phyloP scores from a whole-genome alignment of 208 protist genomes.

The Herpetomonas samuelpessoai region DNA sequence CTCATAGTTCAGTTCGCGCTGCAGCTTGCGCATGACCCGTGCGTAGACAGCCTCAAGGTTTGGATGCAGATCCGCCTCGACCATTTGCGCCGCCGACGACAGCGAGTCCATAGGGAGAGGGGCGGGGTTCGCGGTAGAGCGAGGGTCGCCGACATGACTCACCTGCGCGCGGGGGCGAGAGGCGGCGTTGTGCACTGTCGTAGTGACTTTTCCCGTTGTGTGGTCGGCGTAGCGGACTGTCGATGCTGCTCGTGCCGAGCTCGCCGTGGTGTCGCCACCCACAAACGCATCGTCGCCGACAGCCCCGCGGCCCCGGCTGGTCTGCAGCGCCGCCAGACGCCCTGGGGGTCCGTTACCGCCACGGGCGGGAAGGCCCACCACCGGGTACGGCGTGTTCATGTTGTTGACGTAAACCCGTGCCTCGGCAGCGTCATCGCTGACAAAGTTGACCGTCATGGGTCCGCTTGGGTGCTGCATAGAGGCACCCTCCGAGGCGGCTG shows the following conservation, averaged over 20 bases:
- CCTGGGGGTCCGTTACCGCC: slow-evolving; percentile 4
- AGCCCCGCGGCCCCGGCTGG: not conserved
- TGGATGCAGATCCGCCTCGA: slow-evolving; percentile 39
- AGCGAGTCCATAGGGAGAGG: too few species aligned
- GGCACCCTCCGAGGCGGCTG: too few species aligned
- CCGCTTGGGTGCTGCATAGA: too few species aligned
- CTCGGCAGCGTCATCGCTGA: slow-evolving; percentile 17
- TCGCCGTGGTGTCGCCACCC: not conserved
- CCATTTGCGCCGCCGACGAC: not conserved
- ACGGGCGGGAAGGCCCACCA: slow-evolving; percentile 40
- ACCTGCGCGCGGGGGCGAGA: not conserved
- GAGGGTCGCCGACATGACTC: not conserved
- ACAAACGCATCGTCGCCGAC: not conserved
- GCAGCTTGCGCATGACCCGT: slow-evolving; percentile 82
- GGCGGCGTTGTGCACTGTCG: not conserved
- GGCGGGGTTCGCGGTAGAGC: not conserved
- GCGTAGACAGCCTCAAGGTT: slow-evolving; percentile 77
- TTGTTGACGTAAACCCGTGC: slow-evolving; percentile 82
- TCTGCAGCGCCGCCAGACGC: not conserved
- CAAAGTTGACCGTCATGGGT: too few species aligned
- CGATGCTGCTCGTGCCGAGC: not conserved
- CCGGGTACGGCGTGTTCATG: slow-evolving; percentile 71
- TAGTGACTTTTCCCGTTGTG: not conserved
- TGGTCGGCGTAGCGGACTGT: not conserved
- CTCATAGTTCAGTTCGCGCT: slow-evolving; percentile 79